Evolutionary conservation across 768 basidiomycete genomes (phyloP).

Genomic region (Glaciozyma antarctica): DNA sequence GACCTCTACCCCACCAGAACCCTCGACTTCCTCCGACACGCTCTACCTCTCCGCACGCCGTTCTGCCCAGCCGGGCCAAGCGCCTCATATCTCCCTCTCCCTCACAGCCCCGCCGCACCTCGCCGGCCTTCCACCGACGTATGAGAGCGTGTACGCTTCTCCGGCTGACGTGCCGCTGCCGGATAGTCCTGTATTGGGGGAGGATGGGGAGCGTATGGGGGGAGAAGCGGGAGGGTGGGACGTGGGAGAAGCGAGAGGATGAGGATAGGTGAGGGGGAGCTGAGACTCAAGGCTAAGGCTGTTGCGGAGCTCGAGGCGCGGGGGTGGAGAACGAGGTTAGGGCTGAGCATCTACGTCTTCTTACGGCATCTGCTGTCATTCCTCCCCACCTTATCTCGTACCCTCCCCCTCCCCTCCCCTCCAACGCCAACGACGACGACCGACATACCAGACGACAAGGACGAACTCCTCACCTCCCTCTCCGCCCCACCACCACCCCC

Average conservation of each 20-base stretch:
- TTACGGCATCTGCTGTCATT: not conserved
- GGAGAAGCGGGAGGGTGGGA: not conserved
- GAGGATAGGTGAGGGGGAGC: not conserved
- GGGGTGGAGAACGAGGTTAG: not conserved
- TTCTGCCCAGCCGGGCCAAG: not conserved
- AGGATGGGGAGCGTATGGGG: not conserved
- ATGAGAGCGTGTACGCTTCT: not conserved
- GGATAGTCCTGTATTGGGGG: not conserved
- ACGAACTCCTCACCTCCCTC: not conserved
- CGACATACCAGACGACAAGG: not conserved
- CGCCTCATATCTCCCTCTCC: not conserved
- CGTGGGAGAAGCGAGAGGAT: not conserved
- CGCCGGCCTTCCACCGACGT: not conserved
- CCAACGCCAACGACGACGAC: not conserved
- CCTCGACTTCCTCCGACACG: not conserved
- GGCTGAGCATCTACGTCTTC: not conserved
- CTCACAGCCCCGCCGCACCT: not conserved
- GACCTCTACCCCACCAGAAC: not conserved
- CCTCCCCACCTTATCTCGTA: not conserved
- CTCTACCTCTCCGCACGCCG: constrained; percentile 3
- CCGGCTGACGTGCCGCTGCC: not conserved
- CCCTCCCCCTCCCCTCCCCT: not conserved
- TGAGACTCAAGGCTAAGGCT: not conserved
- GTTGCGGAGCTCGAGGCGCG: not conserved
- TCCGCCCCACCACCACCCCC: not conserved